Percentiles rank a stretch among this genome's conserved stretches.
These are phyloP conservation scores for Amaranthus hypochondriacus DNA, from an alignment of 148 eudicot species.

Conservation along the genomic window DNA sequence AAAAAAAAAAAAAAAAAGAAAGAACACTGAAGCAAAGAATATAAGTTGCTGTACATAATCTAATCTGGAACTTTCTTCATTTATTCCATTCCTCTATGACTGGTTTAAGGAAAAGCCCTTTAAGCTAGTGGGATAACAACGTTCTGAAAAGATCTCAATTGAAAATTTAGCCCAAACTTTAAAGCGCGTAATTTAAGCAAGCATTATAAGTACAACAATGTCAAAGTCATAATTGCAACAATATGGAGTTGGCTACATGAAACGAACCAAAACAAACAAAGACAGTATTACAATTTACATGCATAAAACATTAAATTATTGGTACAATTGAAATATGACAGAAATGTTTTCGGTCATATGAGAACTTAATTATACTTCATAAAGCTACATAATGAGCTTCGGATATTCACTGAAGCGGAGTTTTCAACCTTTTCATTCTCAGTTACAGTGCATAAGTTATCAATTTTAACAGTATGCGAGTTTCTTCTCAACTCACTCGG, in stretches of 20 bases:
- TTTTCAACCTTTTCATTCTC: too few relatives aligned
- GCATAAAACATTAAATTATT: too few relatives aligned
- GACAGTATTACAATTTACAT: background rate
- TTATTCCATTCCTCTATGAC: slow-evolving; percentile 2
- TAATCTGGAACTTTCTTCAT: background rate
- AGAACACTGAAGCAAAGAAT: slow-evolving; percentile 21
- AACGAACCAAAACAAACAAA: background rate
- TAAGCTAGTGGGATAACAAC: background rate
- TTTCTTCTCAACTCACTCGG: background rate
- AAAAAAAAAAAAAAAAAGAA: background rate
- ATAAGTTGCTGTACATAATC: background rate
- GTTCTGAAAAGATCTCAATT: background rate
- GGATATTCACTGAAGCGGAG: too few relatives aligned
- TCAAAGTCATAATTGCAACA: too few relatives aligned
- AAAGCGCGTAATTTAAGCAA: too few relatives aligned
- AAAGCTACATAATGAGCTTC: too few relatives aligned
- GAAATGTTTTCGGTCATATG: too few relatives aligned
- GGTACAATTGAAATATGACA: too few relatives aligned
- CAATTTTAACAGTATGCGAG: background rate
- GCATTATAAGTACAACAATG: background rate
- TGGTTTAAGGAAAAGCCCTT: background rate
- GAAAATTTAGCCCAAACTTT: background rate
- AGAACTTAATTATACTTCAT: too few relatives aligned
- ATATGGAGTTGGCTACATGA: too few relatives aligned
- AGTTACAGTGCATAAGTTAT: too few relatives aligned